These are phyloP conservation scores for Coniochaeta pulveracea DNA, from an alignment of 2,329 filamentous ascomycete species.

Conservation along the genomic window DNA sequence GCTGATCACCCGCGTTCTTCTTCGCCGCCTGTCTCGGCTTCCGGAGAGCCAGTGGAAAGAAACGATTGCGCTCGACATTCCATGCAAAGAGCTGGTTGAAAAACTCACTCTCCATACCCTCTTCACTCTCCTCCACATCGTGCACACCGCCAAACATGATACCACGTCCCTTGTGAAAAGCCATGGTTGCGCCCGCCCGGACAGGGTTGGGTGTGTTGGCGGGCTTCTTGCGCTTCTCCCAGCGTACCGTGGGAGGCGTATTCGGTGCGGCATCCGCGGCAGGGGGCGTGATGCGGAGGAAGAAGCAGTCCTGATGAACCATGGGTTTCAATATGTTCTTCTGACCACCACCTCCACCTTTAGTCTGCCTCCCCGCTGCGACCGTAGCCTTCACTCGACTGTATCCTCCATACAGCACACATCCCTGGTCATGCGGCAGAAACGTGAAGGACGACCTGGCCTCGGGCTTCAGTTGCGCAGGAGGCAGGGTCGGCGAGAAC, in stretches of 20 bases:
- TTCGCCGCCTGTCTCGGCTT: constrained; percentile 50
- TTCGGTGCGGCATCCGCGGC: constrained; percentile 52
- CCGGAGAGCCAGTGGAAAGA: constrained; percentile 72
- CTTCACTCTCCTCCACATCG: constrained; percentile 81
- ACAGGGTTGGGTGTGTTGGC: constrained; percentile 77
- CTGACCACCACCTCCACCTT: constrained; percentile 35
- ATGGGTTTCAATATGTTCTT: constrained; percentile 73
- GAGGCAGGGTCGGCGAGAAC: constrained; percentile 64
- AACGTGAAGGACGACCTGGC: constrained; percentile 85
- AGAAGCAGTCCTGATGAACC: constrained; percentile 93
- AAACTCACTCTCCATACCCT: constrained; percentile 94
- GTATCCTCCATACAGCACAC: constrained; percentile 87
- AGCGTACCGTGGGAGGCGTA: constrained; percentile 63
- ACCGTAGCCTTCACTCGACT: constrained; percentile 73
- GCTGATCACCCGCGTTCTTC: constrained; percentile 5
- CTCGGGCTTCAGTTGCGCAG: constrained; percentile 79
- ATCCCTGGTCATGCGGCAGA: constrained; percentile 80
- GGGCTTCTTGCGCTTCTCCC: constrained; percentile 89
- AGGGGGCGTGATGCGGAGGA: constrained; percentile 69
- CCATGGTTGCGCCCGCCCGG: constrained; percentile 86
- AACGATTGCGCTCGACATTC: constrained; percentile 91
- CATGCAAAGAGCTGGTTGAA: constrained; percentile 87
- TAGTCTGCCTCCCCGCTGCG: constrained; percentile 49
- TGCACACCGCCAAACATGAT: constrained; percentile 93
- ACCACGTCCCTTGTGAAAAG: constrained; percentile 83